Evolutionary conservation across 2,329 filamentous ascomycete genomes (phyloP).

Genomic region (Aspergillus quadrilineatus): DNA sequence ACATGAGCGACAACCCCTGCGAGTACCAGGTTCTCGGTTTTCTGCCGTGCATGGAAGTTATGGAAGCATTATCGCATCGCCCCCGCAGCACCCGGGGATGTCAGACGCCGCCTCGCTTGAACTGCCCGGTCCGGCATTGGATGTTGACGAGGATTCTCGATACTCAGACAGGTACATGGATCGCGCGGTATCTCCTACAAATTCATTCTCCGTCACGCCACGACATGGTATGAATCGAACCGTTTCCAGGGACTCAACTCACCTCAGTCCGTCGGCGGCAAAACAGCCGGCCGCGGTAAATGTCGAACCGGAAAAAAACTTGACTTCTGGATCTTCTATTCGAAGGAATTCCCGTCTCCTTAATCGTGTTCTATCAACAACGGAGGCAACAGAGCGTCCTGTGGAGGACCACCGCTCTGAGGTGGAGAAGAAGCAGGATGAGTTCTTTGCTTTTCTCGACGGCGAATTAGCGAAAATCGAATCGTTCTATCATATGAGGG

Average conservation of each 20-base stretch:
- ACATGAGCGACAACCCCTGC: conserved; percentile 39
- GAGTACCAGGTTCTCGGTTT: conserved; percentile 35
- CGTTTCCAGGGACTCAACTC: conserved; percentile 1
- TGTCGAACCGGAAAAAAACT: conserved; percentile 22
- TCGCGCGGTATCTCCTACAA: conserved; percentile 21
- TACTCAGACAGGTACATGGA: conserved; percentile 15
- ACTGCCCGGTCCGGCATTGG: conserved; percentile 62
- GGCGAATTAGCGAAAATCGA: conserved; percentile 88
- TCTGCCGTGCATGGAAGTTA: conserved; percentile 51
- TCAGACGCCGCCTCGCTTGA: conserved; percentile 53
- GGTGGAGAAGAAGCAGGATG: conserved; percentile 70
- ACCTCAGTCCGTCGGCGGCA: conserved; percentile 11
- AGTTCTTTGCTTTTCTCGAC: conserved; percentile 86
- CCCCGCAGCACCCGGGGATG: conserved; percentile 37
- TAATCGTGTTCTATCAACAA: conserved; percentile 41
- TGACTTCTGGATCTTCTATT: conserved; percentile 27
- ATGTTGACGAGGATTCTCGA: conserved; percentile 37
- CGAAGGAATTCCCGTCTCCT: conserved; percentile 31
- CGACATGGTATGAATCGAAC: conserved; percentile 18
- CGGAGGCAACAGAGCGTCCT: conserved; percentile 44
- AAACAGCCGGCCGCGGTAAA: conserved; percentile 8
- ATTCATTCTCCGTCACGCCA: conserved; percentile 27
- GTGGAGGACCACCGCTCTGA: conserved; percentile 59
- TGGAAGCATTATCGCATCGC: conserved; percentile 63
- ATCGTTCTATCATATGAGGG: conserved; percentile 81